Conservation (phyloP, 495 filamentous ascomycete genomes). For the Talaromyces trachyspermus region DNA sequence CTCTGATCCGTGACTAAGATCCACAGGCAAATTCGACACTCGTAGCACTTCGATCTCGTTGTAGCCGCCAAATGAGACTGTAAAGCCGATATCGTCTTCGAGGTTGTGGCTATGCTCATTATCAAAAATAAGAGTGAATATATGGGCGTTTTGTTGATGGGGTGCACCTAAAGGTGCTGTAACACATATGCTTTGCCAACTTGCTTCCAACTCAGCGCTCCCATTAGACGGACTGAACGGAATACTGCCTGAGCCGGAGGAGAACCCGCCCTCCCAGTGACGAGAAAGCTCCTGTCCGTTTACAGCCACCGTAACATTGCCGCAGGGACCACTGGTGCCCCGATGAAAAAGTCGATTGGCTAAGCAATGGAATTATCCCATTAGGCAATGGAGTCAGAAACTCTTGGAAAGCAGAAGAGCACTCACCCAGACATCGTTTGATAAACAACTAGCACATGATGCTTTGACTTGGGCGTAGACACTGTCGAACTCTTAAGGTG, state of each 20-base stretch:
- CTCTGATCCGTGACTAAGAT: background rate
- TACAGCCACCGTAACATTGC: constrained; percentile 21
- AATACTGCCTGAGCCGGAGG: constrained; percentile 21
- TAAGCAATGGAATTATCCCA: no score
- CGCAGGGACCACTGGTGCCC: background rate
- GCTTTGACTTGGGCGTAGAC: constrained; percentile 13
- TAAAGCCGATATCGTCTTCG: constrained; percentile 30
- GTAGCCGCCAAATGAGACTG: constrained; percentile 37
- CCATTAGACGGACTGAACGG: constrained; percentile 20
- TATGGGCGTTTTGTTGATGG: constrained; percentile 32
- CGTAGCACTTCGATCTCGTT: constrained; percentile 32
- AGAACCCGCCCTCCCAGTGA: constrained; percentile 24
- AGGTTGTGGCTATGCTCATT: constrained; percentile 26
- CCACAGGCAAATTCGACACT: constrained; percentile 8
- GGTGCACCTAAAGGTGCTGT: constrained; percentile 19
- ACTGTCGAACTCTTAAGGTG: constrained; percentile 12
- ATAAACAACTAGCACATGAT: constrained; percentile 11
- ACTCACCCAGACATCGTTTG: constrained; percentile 9
- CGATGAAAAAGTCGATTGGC: constrained; percentile 8
- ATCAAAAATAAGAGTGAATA: constrained; percentile 39
- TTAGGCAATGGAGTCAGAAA: no score
- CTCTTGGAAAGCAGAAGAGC: no score
- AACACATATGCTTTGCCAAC: constrained; percentile 41
- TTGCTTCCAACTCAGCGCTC: constrained; percentile 18
- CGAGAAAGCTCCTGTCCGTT: constrained; percentile 27